Base-by-base conservation (phyloP, 352 stramenopile genomes). In the Pseudoperonospora humuli region DNA sequence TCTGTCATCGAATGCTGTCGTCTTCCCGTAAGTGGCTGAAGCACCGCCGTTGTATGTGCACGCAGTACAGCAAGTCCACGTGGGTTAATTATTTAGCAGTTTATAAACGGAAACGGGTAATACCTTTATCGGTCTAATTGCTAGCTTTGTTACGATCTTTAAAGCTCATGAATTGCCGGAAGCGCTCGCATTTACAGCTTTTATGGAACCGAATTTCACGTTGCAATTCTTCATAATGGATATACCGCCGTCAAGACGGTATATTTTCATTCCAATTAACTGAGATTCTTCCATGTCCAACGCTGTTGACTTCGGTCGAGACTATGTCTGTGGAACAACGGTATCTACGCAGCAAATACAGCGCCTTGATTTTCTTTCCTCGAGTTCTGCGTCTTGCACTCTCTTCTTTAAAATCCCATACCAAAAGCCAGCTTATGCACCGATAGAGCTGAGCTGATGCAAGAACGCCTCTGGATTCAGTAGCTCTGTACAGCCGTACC, bases 401-500 rank as follows among this genome's bases (percentile, higher is more conserved):
- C 31, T 18, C 31, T 37, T 14, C 31, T 14, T 5, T 10, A 29
- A 29, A 11, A n/a, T 14, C 11, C 3, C 26, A 32, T 32, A 10
- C 26, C 14, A 9, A 31, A 5, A 14, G 26, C 26, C 8, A 31
- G 26, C 11, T 32, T 66, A 88, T 26, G 73, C 58, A 34, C 57
- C 64, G 37, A 88, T 88, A 17, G 63, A 73, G 38, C 65, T 73
- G 36, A 95, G 75, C 51, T 96, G 86, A 27, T 84, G 52, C 50
- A 96, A 64, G 58, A 96, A 96, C n/a, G 77, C 73, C 39, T 96
- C 79, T 0, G 84, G 77, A 28, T 86, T 93, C 35, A 95, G 50
- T 35, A 96, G 51, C 57, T 96, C 86, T 20, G 86, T 96, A 50
- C 83, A 91, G 17, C 86, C 86, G 51, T 95, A 96, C 62, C 79